Evolutionary conservation across 1,139 yeast species (phyloP).

Genomic region (Saccharomyces uvarum): DNA sequence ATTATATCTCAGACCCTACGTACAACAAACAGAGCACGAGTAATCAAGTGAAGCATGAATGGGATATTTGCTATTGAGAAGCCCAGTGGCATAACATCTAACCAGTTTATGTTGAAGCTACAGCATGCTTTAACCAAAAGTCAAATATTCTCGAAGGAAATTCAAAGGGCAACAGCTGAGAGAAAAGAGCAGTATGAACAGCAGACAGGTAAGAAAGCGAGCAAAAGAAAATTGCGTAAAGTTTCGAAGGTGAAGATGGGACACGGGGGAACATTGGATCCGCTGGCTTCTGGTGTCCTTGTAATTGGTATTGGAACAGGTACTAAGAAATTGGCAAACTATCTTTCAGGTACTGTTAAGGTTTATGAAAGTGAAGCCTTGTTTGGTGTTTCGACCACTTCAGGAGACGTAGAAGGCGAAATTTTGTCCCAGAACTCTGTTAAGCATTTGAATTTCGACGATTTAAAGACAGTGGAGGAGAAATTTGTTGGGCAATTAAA

Average conservation of each 20-base stretch:
- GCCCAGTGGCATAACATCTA: conserved; percentile 79
- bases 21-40: neutral
- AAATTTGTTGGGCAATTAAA: conserved; percentile 70
- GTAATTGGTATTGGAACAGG: conserved; percentile 89
- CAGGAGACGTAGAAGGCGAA: conserved; percentile 91
- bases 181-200: conserved; percentile 41
- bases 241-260: conserved; percentile 77
- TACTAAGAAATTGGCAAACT: conserved; percentile 69
- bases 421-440: conserved; percentile 52
- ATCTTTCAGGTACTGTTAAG: conserved; percentile 64
- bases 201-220: conserved; percentile 36
- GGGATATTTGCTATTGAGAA: conserved; percentile 93
- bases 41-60: conserved; percentile 42
- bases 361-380: conserved; percentile 78
- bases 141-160: conserved; percentile 48
- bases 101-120: conserved; percentile 58
- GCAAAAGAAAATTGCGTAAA: conserved; percentile 41
- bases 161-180: conserved; percentile 43
- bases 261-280: conserved; percentile 97
- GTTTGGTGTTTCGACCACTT: conserved; percentile 84
- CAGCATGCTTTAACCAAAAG: conserved; percentile 59
- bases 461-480: conserved; percentile 43
- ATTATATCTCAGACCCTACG: neutral
- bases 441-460: conserved; percentile 50
- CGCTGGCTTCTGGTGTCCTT: conserved; percentile 85